Evolutionary conservation across 169 alveolate genomes (phyloP).

Genomic region (Theileria annulata): DNA sequence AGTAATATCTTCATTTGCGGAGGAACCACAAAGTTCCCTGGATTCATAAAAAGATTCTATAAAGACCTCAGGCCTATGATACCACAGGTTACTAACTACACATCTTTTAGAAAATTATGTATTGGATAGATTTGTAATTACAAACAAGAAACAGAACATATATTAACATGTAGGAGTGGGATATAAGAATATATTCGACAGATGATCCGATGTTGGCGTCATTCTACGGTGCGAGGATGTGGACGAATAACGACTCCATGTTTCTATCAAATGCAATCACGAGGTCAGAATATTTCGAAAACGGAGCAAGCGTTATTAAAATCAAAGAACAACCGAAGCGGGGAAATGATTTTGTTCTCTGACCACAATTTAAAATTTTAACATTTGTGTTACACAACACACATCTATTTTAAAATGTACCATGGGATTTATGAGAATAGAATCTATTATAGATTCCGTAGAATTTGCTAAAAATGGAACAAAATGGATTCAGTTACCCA

Average conservation of each 20-base stretch:
- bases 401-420: slow-evolving; percentile 22
- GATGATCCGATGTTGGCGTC: slow-evolving; percentile 53
- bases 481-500: not conserved
- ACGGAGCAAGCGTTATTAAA: slow-evolving; percentile 56
- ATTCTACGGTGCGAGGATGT: slow-evolving; percentile 62
- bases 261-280: slow-evolving; percentile 56
- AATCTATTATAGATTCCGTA: slow-evolving; percentile 20
- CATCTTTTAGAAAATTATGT: not conserved
- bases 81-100: slow-evolving; percentile 25
- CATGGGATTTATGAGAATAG: slow-evolving; percentile 40
- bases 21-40: slow-evolving; percentile 60
- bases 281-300: slow-evolving; percentile 52
- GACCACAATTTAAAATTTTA: not conserved
- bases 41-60: slow-evolving; percentile 46
- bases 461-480: not conserved
- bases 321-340: slow-evolving; percentile 6
- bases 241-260: slow-evolving; percentile 49
- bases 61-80: slow-evolving; percentile 47
- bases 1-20: slow-evolving; percentile 56
- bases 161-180: slow-evolving; percentile 40
- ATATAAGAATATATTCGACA: slow-evolving; percentile 28
- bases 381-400: not conserved
- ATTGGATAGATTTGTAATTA: not conserved
- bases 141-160: not conserved
- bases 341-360: not conserved